Evolutionary conservation across 2,329 filamentous ascomycete genomes (phyloP).

Genomic region (Apiospora marii): DNA sequence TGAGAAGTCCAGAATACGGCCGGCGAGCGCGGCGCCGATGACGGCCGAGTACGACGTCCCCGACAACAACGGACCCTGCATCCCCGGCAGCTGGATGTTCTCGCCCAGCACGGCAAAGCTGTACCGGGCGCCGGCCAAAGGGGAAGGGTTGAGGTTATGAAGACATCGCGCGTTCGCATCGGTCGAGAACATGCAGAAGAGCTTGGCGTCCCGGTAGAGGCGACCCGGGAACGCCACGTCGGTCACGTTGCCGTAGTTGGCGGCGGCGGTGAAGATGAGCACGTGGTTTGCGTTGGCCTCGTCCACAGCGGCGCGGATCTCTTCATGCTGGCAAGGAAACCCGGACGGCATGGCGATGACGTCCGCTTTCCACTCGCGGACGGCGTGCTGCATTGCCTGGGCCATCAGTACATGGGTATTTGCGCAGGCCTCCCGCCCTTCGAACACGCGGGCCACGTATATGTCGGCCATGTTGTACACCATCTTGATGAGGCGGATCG

Average conservation of each 20-base stretch:
- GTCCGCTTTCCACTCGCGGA: not conserved
- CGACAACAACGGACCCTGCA: not conserved
- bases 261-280: not conserved
- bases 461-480: not conserved
- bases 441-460: not conserved
- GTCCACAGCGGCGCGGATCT: not conserved
- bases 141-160: constrained; percentile 27
- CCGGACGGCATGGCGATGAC: not conserved
- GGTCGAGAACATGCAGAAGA: constrained; percentile 30
- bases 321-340: not conserved
- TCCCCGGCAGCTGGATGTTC: constrained; percentile 20
- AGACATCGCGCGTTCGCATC: constrained; percentile 18
- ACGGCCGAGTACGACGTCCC: not conserved
- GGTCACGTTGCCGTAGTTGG: not conserved
- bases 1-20: not conserved
- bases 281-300: not conserved
- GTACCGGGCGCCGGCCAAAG: constrained; percentile 10
- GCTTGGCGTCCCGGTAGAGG: constrained; percentile 23
- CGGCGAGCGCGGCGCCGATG: not conserved
- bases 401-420: not conserved
- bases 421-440: not conserved
- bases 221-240: constrained; percentile 14
- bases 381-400: not conserved
- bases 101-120: constrained; percentile 30
- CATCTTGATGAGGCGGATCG: not conserved